Conservation (phyloP, 2,329 filamentous ascomycete genomes). For the Chaetomium strumarium region DNA sequence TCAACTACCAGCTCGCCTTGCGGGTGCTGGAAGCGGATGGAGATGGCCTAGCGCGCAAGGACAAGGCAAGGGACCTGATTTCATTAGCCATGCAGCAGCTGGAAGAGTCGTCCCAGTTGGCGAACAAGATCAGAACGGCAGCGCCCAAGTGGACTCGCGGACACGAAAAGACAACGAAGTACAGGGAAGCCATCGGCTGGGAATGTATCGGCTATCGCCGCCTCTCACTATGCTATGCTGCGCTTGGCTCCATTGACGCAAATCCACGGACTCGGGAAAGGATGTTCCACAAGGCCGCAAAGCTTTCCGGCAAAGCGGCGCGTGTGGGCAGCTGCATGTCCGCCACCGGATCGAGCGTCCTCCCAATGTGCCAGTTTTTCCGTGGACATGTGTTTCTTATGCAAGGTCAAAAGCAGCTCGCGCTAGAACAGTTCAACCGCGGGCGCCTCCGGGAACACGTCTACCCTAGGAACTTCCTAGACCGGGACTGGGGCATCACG, state of each 20-base stretch:
- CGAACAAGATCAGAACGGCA: conserved; percentile 7
- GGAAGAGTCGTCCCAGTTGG: conserved; percentile 23
- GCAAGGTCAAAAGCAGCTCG: conserved; percentile 24
- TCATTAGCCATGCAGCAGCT: conserved; percentile 28
- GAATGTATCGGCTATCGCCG: conserved; percentile 29
- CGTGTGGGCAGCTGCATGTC: too few species aligned
- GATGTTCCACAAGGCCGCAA: conserved; percentile 25
- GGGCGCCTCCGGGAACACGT: conserved; percentile 24
- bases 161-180: not conserved
- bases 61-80: too few species aligned
- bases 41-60: too few species aligned
- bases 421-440: conserved; percentile 29
- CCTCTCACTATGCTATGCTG: conserved; percentile 31
- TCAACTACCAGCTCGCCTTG: conserved; percentile 32
- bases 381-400: conserved; percentile 28
- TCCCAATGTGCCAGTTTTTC: conserved; percentile 23
- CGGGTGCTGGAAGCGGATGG: conserved; percentile 25
- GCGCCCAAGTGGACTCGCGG: too few species aligned
- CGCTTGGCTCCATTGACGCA: conserved; percentile 20
- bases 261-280: too few species aligned
- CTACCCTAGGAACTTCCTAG: conserved; percentile 33
- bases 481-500: too few species aligned
- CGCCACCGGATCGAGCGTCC: conserved; percentile 15
- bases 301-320: conserved; percentile 17
- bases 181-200: conserved; percentile 10